Conservation (phyloP, 805 yeast species). For the Metschnikowia similis region DNA sequence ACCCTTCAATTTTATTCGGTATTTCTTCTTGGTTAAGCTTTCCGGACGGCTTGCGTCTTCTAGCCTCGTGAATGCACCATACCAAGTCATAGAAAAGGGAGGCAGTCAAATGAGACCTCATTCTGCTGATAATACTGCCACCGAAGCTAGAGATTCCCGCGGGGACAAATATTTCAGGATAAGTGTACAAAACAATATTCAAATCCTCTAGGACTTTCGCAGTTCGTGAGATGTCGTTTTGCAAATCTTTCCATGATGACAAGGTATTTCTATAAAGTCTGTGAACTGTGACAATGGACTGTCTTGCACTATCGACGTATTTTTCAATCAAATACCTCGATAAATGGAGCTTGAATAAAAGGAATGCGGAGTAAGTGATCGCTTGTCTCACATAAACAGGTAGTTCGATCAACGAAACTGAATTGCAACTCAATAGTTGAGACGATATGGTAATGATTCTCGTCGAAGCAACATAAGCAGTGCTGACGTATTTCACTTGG, state of each 20-base stretch:
- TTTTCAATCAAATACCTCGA: slow-evolving; percentile 70
- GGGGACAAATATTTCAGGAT: slow-evolving; percentile 70
- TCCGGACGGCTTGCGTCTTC: slow-evolving; percentile 53
- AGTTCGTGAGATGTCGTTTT: slow-evolving; percentile 85
- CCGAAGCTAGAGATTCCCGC: slow-evolving; percentile 17
- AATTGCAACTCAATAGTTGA: slow-evolving; percentile 51
- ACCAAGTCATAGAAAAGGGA: slow-evolving; percentile 87
- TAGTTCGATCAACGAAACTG: slow-evolving; percentile 68
- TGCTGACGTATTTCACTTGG: slow-evolving; percentile 77
- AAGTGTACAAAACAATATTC: slow-evolving; percentile 80
- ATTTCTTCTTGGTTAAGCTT: slow-evolving; percentile 19
- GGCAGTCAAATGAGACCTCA: slow-evolving; percentile 90
- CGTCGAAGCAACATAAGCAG: slow-evolving; percentile 78
- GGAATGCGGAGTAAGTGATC: slow-evolving; percentile 73
- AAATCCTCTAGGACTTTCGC: slow-evolving; percentile 87
- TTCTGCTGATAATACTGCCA: slow-evolving; percentile 64
- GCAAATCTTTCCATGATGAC: slow-evolving; percentile 87
- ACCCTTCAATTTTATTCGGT: slow-evolving; percentile 5
- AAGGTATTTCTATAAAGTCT: slow-evolving; percentile 81
- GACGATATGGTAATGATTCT: slow-evolving; percentile 76
- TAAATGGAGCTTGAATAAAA: slow-evolving; percentile 75
- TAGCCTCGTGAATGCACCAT: slow-evolving; percentile 92
- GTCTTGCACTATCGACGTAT: slow-evolving; percentile 84
- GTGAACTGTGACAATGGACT: slow-evolving; percentile 90
- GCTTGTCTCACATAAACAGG: slow-evolving; percentile 86